Base-by-base conservation (phyloP, 148 eudicot genomes). In the Rhododendron ovatum region DNA sequence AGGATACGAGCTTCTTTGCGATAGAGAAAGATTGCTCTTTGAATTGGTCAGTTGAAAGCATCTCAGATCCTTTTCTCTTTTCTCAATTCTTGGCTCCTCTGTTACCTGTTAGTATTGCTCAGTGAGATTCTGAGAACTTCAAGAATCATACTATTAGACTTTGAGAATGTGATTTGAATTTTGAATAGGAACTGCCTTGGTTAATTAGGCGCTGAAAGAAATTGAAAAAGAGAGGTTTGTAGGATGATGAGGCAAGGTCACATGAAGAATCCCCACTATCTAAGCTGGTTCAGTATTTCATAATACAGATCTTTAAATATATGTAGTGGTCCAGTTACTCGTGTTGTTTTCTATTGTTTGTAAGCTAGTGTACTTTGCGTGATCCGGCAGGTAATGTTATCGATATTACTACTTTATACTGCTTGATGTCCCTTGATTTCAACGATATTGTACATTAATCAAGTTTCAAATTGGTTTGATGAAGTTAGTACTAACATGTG, bases 1-100 rank as follows among this genome's bases (percentile, higher is more conserved):
- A 71, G 76, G 76, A 71, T 14, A 71, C 41, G 39, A 71, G 76
- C 76, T 71, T 71, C 76, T 71, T 71, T 71, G 76, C 5, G 76
- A 71, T 5, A 71, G 2, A 71, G 18, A 33, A 13, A 71, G 9
- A 12, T 11, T 8, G 74, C 74, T 67, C 35, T 10, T 67, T 67
- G 33, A n/a, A 63, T 63, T 63, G 17, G 37, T 71, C 37, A 14
- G 76, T 71, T 71, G 39, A 71, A 71, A 30, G 37, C 76, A 71
- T 71, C 39, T 71, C 76, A 14, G 20, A 71, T 30, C 37, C 35
- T 30, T 11, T 28, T 11, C 11, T n/a, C 14, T 26, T 63, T 55
- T 5, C 41, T 5, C 39, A 33, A 30, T 9, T 35, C 35, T 33
- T 33, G 39, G 76, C 76, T 28, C 20, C 76, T 71, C 39, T 33